Conservation (phyloP, 2,329 filamentous ascomycete species). For the Colletotrichum sojae region DNA sequence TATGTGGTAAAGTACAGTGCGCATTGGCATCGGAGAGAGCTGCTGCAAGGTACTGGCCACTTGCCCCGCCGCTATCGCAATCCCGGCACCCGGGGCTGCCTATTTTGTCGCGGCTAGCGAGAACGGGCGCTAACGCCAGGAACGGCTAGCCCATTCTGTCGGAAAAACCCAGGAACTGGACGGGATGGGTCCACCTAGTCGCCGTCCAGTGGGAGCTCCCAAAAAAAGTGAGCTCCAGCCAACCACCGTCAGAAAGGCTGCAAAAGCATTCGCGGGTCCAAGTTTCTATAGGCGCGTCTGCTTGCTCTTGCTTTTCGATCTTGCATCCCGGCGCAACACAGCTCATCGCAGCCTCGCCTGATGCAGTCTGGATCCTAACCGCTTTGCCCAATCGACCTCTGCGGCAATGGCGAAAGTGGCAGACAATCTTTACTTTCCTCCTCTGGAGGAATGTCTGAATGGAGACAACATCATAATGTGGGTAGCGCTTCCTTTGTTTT, state of each 20-base stretch:
- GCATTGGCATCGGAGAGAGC: background rate
- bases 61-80: conserved; percentile 38
- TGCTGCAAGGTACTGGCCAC: conserved; percentile 9
- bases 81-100: conserved; percentile 36
- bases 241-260: conserved; percentile 37
- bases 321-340: conserved; percentile 48
- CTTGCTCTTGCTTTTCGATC: conserved; percentile 35
- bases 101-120: conserved; percentile 28
- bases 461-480: conserved; percentile 87
- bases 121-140: conserved; percentile 19
- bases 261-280: conserved; percentile 41
- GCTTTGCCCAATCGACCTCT: conserved; percentile 47
- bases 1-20: background rate
- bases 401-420: conserved; percentile 79
- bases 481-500: conserved; percentile 52
- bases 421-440: conserved; percentile 83
- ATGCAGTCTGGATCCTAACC: conserved; percentile 40
- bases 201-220: conserved; percentile 21
- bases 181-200: too few relatives aligned
- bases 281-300: conserved; percentile 36
- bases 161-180: conserved; percentile 36
- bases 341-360: conserved; percentile 40
- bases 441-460: conserved; percentile 86
- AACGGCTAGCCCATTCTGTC: background rate
- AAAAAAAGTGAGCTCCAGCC: conserved; percentile 39